Conservation (phyloP, 2,329 filamentous ascomycete genomes). For the Botrytis paeoniae region DNA sequence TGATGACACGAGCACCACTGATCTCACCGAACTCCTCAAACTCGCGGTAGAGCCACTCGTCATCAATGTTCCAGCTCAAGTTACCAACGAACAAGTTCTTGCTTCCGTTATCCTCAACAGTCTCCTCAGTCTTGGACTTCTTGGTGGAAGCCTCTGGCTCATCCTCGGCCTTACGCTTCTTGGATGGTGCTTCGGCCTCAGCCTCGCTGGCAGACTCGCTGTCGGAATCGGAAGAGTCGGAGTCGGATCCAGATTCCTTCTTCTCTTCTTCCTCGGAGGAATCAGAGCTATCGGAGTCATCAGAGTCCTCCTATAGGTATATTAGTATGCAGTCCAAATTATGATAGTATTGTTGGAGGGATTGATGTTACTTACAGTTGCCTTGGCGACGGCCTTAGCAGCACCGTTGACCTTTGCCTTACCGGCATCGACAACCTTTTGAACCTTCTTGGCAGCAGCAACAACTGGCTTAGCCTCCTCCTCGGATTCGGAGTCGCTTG, state of each 20-base stretch:
- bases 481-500: constrained; percentile 35
- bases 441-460: constrained; percentile 29
- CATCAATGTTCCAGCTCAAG: constrained; percentile 72
- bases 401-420: constrained; percentile 35
- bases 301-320: background rate
- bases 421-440: constrained; percentile 31
- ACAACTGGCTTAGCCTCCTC: constrained; percentile 30
- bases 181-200: constrained; percentile 43
- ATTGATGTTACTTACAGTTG: constrained; percentile 32
- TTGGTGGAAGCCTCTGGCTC: constrained; percentile 45
- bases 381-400: constrained; percentile 35
- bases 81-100: constrained; percentile 71
- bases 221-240: constrained; percentile 28
- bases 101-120: constrained; percentile 42
- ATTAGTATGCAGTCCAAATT: background rate
- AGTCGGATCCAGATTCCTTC: constrained; percentile 25
- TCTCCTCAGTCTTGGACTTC: constrained; percentile 50
- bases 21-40: constrained; percentile 68
- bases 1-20: constrained; percentile 61
- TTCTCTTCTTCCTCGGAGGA: constrained; percentile 26
- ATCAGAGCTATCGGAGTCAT: constrained; percentile 21
- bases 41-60: constrained; percentile 67
- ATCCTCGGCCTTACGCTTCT: constrained; percentile 59
- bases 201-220: constrained; percentile 24
- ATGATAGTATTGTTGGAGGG: background rate